Evolutionary conservation across 2,329 filamentous ascomycete species (phyloP), one percentile per base, ranked within the genome.

Genomic region (Penicillium occitanis): DNA sequence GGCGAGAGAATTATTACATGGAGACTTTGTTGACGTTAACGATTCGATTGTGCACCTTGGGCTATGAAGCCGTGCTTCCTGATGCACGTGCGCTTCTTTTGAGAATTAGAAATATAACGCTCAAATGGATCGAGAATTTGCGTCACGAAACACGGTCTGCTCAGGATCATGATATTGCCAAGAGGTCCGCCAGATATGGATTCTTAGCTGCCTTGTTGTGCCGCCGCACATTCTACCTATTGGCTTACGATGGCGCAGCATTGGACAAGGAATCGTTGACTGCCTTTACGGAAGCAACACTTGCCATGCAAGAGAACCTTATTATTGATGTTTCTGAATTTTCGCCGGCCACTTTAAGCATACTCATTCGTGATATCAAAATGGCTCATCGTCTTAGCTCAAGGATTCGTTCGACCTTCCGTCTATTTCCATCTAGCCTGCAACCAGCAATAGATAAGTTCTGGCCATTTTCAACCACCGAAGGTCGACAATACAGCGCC

Each of bases 1-100:
- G 87, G 84, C 80, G 87, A 0, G 88, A 91, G 67, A 78, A 76
- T 0, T 74, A 85, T 61, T 80, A 81, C 14, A 89, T 91, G 86
- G 83, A 86, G 4, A 79, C 83, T 0, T 63, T 90, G 1, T 79
- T 89, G 5, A 84, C 80, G 0, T 69, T 90, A 0, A 70, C 78
- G 0, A 71, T 87, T 0, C 81, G 85, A 1, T 22, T 80, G 0
- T 71, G 69, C 17, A 71, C 70, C 74, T 0, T 80, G 71, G 61
- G 69, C 58, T 25, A 70, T 74, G 37, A 70, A 66, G 55, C 67
- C 4, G 40, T 57, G 1, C 64, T 65, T 6, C 58, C 33, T 44
- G 53, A 64, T 0, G 70, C 71, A 6, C 64, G 70, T 8, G 17
- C 44, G 0, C 65, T 86, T 0, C 71, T 90, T 40, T 75, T 81